These are phyloP conservation scores for Magnolia sinica DNA, from an alignment of 164 flowering plant genomes.

Conservation along the genomic window DNA sequence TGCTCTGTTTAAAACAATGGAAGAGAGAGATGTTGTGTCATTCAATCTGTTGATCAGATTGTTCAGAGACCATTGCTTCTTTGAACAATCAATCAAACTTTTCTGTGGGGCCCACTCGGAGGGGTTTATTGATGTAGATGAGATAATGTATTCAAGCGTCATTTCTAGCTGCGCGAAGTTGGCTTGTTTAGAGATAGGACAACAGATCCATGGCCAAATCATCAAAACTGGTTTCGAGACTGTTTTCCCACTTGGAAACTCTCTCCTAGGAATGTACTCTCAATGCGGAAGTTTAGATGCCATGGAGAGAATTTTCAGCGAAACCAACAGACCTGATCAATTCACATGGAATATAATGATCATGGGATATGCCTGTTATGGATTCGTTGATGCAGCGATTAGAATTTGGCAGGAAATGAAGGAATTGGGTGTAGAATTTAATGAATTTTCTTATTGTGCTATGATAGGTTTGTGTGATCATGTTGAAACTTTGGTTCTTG, in stretches of 20 bases:
- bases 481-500: constrained; percentile 8
- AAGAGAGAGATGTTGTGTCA: constrained; percentile 16
- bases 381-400: constrained; percentile 15
- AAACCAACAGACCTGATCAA: constrained; percentile 19
- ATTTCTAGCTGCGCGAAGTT: constrained; percentile 25
- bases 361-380: constrained; percentile 23
- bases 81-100: constrained; percentile 17
- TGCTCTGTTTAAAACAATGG: constrained; percentile 13
- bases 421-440: constrained; percentile 18
- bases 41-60: constrained; percentile 19
- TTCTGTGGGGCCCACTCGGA: constrained; percentile 15
- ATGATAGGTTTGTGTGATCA: constrained; percentile 21
- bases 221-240: constrained; percentile 22
- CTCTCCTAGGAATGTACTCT: constrained; percentile 29
- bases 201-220: constrained; percentile 21
- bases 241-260: constrained; percentile 18
- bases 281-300: constrained; percentile 18
- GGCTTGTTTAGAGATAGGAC: constrained; percentile 17
- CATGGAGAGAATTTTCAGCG: constrained; percentile 24
- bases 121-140: constrained; percentile 19
- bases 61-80: constrained; percentile 13
- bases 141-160: constrained; percentile 15
- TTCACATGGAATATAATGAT: constrained; percentile 29
- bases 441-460: constrained; percentile 23
- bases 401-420: constrained; percentile 21